Conservation (phyloP, 2,329 filamentous ascomycete genomes). For the Hymenoscyphus occultus region DNA sequence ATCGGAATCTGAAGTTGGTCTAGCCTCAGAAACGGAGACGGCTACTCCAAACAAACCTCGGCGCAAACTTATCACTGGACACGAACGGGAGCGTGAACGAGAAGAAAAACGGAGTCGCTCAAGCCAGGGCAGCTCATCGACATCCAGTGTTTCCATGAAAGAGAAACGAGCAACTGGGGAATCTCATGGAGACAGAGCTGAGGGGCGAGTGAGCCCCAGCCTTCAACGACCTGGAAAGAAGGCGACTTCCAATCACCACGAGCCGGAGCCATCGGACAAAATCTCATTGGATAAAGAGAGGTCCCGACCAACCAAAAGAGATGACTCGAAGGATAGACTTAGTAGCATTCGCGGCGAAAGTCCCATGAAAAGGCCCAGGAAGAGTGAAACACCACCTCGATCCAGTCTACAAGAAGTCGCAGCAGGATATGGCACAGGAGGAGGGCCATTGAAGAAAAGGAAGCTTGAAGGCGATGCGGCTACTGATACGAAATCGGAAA, state of each 20-base stretch:
- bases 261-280: conserved; percentile 28
- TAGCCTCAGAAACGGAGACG: conserved; percentile 47
- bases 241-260: conserved; percentile 16
- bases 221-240: conserved; percentile 24
- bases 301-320: conserved; percentile 58
- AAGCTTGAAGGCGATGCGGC: conserved; percentile 51
- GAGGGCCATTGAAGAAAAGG: conserved; percentile 53
- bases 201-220: conserved; percentile 26
- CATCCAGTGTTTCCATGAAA: conserved; percentile 49
- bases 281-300: conserved; percentile 41
- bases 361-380: conserved; percentile 55
- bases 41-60: conserved; percentile 50
- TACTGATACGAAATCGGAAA: conserved; percentile 25
- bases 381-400: conserved; percentile 56
- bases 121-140: conserved; percentile 54
- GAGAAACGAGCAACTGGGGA: conserved; percentile 46
- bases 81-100: conserved; percentile 45
- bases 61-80: conserved; percentile 61
- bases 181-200: conserved; percentile 50
- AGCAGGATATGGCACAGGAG: conserved; percentile 50
- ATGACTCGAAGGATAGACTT: conserved; percentile 56
- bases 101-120: conserved; percentile 48
- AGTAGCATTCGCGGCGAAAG: conserved; percentile 48
- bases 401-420: conserved; percentile 42
- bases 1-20: conserved; percentile 52